phyloP scores from a whole-genome alignment of 2,329 filamentous ascomycete genomes.

The Fusarium newnesense region DNA sequence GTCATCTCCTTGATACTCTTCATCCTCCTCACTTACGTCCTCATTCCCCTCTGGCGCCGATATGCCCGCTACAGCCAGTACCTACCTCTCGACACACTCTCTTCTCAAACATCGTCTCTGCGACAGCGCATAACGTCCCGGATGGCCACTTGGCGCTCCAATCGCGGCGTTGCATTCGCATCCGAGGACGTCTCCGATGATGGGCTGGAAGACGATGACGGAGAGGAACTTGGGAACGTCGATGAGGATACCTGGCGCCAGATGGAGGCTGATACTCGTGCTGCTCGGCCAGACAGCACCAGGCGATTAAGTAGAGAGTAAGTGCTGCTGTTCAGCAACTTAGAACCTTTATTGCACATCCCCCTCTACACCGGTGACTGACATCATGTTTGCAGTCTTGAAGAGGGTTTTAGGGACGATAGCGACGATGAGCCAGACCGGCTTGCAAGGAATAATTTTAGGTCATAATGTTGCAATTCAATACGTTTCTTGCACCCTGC shows the following conservation, averaged over 20 bases:
- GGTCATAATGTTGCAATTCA: slow-evolving; percentile 23
- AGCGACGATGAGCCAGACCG: slow-evolving; percentile 55
- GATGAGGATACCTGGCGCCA: slow-evolving; percentile 59
- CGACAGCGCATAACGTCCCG: slow-evolving; percentile 59
- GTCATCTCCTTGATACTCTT: slow-evolving; percentile 77
- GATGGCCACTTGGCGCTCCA: slow-evolving; percentile 56
- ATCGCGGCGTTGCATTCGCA: slow-evolving; percentile 54
- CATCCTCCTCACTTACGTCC: slow-evolving; percentile 70
- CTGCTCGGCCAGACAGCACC: slow-evolving; percentile 58
- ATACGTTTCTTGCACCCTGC: neutral
- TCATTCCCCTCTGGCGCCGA: slow-evolving; percentile 75
- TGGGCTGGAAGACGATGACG: slow-evolving; percentile 66
- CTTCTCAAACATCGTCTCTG: slow-evolving; percentile 65
- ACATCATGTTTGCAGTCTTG: slow-evolving; percentile 59
- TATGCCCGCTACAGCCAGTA: slow-evolving; percentile 80
- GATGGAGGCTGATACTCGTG: slow-evolving; percentile 49
- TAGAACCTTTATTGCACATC: neutral
- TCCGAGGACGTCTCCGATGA: slow-evolving; percentile 56
- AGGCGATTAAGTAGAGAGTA: slow-evolving; percentile 80
- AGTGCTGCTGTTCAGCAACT: slow-evolving; percentile 43
- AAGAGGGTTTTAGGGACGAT: slow-evolving; percentile 63
- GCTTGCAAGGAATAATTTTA: slow-evolving; percentile 36
- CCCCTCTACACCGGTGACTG: slow-evolving; percentile 3
- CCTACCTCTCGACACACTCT: slow-evolving; percentile 73
- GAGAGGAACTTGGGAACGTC: slow-evolving; percentile 74